Evolutionary conservation across 208 protist genomes (phyloP), one percentile per base, ranked within the genome.

Genomic region (Borovskyia barvae): DNA sequence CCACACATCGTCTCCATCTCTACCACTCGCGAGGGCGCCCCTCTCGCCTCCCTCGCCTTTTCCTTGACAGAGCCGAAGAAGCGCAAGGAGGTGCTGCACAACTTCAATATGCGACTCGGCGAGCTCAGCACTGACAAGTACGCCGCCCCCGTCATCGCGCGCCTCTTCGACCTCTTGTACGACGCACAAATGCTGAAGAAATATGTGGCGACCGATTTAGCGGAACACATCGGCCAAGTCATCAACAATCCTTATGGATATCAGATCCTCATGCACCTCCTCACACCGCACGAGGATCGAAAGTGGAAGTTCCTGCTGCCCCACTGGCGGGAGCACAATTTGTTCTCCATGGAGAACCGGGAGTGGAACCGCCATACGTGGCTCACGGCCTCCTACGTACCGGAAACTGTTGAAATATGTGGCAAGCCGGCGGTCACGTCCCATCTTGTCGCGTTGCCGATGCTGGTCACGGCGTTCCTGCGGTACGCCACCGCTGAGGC

Each of bases 361-460:
- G 58, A 73, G 36, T 95, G 90, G 86, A 95, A 95, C 51, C 72
- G 68, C 47, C 86, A 93, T 74, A 90, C 83, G 36, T 95, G 90
- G 90, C 82, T 95, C 22, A 88, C 81, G 9, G 61, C 73, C 24
- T 66, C 92, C 40, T 89, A 82, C 68, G 53, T 73, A 28, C 37
- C 61, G 17, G 85, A 95, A 67, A 75, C 67, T 37, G 82, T 95
- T 0, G 85, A 95, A 72, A 81, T 93, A 26, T 93, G 90, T 62
- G 74, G 68, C 59, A 90, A 91, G 60, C 66, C 75, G 5, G 90
- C 90, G n/a, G 63, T 78, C 61, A 69, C 58, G 3, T 85, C 90
- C 22, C 90, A 95, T 60, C 75, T 92, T 24, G 54, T 63, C 20
- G 82, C 77, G 1, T 47, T 95, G 12, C 82, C 86, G 6, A 67